Conservation (phyloP, 2,329 filamentous ascomycete species). For the Cordyceps militaris region DNA sequence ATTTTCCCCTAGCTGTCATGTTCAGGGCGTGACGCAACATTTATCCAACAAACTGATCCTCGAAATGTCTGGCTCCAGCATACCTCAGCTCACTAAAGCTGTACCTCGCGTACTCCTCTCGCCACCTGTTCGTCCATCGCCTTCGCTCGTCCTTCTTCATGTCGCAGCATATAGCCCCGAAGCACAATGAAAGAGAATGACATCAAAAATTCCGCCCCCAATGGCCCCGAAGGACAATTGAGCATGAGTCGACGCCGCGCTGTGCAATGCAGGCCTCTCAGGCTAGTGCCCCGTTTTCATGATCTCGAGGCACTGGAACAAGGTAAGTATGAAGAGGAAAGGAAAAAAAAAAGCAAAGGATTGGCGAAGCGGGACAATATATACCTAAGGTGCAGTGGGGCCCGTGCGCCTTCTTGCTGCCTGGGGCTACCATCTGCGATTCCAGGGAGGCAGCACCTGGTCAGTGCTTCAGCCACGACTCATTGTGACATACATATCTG, state of each 20-base stretch:
- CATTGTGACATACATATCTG: not conserved
- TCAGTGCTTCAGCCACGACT: conserved; percentile 1
- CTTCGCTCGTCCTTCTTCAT: conserved; percentile 38
- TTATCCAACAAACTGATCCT: no score
- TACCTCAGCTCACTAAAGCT: not conserved
- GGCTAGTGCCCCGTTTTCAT: conserved; percentile 36
- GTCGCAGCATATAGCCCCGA: conserved; percentile 30
- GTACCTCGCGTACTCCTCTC: not conserved
- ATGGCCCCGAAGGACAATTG: conserved; percentile 50
- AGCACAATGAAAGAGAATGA: conserved; percentile 37
- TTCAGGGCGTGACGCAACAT: no score
- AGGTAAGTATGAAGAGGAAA: conserved; percentile 49
- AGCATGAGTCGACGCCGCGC: conserved; percentile 42
- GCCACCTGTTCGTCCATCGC: not conserved
- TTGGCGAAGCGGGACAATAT: conserved; percentile 13
- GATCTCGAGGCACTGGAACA: conserved; percentile 38
- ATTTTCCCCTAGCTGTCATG: no score
- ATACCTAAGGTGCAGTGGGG: conserved; percentile 19
- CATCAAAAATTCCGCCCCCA: conserved; percentile 49
- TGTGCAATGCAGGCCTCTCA: conserved; percentile 50
- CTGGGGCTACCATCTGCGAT: conserved; percentile 12
- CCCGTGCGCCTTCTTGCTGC: conserved; percentile 18
- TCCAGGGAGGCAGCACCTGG: not conserved
- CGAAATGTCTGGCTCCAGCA: no score
- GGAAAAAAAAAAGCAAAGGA: conserved; percentile 23